Evolutionary conservation across 768 basidiomycete genomes (phyloP).

Genomic region (Exidia glandulosa): DNA sequence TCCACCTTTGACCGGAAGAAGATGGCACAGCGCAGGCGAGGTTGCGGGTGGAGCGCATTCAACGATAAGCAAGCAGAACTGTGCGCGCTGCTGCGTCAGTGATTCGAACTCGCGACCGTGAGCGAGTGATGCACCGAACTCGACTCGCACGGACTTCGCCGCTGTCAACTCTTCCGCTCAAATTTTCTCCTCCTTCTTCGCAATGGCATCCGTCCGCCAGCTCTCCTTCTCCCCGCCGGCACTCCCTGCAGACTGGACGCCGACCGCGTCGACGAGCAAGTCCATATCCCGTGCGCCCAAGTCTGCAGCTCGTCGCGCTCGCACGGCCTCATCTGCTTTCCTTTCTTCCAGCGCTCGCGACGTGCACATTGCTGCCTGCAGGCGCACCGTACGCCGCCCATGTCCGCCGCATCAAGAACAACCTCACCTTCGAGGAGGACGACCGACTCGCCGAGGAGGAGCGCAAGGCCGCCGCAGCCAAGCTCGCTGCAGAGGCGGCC

Average conservation of each 20-base stretch:
- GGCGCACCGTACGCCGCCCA: conserved; percentile 83
- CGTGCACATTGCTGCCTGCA: conserved; percentile 60
- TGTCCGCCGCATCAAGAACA: conserved; percentile 61
- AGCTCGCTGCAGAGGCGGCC: conserved; percentile 20
- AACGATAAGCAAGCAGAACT: too few species aligned
- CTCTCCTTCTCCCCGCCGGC: conserved; percentile 32
- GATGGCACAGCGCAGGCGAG: too few species aligned
- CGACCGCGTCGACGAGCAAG: conserved; percentile 26
- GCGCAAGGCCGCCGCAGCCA: conserved; percentile 24
- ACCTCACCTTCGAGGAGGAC: conserved; percentile 72
- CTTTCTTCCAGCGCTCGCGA: conserved; percentile 24
- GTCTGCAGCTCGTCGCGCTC: not conserved
- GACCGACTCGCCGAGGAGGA: conserved; percentile 56
- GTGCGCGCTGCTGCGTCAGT: too few species aligned
- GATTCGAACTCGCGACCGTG: too few species aligned
- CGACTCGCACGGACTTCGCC: not conserved
- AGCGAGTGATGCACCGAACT: too few species aligned
- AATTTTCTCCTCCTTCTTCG: too few species aligned
- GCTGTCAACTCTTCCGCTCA: too few species aligned
- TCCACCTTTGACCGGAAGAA: too few species aligned
- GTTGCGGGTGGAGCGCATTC: too few species aligned
- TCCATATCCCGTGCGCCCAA: conserved; percentile 21
- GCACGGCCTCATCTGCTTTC: conserved; percentile 2
- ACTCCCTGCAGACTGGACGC: conserved; percentile 33
- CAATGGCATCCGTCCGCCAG: conserved; percentile 18